Conservation (phyloP, 148 eudicot genomes). For the Heliamphora exappendiculata region DNA sequence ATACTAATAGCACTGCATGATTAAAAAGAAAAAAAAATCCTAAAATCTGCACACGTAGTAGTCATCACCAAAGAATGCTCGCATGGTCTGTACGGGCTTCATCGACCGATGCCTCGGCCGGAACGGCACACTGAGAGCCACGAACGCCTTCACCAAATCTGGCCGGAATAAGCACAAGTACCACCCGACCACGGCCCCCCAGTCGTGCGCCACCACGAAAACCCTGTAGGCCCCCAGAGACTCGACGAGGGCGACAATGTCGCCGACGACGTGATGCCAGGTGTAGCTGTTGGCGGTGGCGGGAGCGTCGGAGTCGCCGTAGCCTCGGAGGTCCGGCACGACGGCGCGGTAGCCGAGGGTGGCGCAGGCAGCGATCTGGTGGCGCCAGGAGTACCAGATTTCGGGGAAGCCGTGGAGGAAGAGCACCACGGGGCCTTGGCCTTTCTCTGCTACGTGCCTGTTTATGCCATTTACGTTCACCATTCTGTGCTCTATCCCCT, state of each 20-base stretch:
- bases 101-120: conserved; percentile 53
- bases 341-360: conserved; percentile 35
- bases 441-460: conserved; percentile 49
- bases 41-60: conserved; percentile 84
- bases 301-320: conserved; percentile 59
- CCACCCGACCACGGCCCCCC: conserved; percentile 78
- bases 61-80: conserved; percentile 58
- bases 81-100: conserved; percentile 43
- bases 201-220: conserved; percentile 63
- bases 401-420: conserved; percentile 56
- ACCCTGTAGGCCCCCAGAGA: conserved; percentile 35
- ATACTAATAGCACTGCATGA: no score
- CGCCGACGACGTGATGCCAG: conserved; percentile 56
- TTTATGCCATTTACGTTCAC: conserved; percentile 35
- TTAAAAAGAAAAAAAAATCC: conserved; percentile 21
- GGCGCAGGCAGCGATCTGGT: conserved; percentile 35
- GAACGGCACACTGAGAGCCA: conserved; percentile 48
- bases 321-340: conserved; percentile 54
- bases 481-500: conserved; percentile 28
- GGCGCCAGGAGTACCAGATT: conserved; percentile 50
- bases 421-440: conserved; percentile 28
- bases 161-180: conserved; percentile 66
- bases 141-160: conserved; percentile 58
- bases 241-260: conserved; percentile 48
- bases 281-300: conserved; percentile 28